These are phyloP conservation scores for Podosphaera fusca DNA, from an alignment of 2,329 filamentous ascomycete species.

Conservation along the genomic window DNA sequence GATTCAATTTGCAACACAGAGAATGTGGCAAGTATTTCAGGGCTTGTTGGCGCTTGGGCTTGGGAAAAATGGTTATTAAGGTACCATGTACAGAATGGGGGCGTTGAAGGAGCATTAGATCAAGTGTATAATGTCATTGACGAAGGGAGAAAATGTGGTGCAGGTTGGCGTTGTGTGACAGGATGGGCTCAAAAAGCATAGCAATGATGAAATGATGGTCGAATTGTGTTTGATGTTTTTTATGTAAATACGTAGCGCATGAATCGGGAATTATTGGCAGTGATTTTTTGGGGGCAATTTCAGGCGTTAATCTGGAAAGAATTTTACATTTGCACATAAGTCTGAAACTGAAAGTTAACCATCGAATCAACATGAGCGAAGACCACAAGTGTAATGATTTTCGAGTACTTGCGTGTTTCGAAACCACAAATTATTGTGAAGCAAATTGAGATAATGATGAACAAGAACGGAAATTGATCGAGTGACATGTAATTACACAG, in stretches of 20 bases:
- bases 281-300: not conserved
- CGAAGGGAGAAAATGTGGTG: constrained; percentile 34
- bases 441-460: too few relatives aligned
- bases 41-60: constrained; percentile 64
- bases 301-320: not conserved
- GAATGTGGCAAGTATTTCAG: constrained; percentile 51
- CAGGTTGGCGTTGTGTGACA: constrained; percentile 36
- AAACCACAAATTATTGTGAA: too few relatives aligned
- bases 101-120: constrained; percentile 37
- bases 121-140: constrained; percentile 37
- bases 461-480: too few relatives aligned
- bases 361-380: too few relatives aligned
- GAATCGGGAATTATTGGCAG: not conserved
- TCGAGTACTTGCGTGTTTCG: too few relatives aligned
- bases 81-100: constrained; percentile 66
- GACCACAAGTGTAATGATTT: too few relatives aligned
- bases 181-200: constrained; percentile 42
- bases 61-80: constrained; percentile 96
- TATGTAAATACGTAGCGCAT: not conserved
- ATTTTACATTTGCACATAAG: too few relatives aligned
- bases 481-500: too few relatives aligned
- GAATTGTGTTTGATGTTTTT: not conserved
- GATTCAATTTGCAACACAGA: constrained; percentile 50
- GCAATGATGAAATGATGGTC: not conserved
- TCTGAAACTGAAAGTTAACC: too few relatives aligned